These are phyloP conservation scores for Metschnikowia continentalis DNA, from an alignment of 805 yeast genomes.

Conservation along the genomic window DNA sequence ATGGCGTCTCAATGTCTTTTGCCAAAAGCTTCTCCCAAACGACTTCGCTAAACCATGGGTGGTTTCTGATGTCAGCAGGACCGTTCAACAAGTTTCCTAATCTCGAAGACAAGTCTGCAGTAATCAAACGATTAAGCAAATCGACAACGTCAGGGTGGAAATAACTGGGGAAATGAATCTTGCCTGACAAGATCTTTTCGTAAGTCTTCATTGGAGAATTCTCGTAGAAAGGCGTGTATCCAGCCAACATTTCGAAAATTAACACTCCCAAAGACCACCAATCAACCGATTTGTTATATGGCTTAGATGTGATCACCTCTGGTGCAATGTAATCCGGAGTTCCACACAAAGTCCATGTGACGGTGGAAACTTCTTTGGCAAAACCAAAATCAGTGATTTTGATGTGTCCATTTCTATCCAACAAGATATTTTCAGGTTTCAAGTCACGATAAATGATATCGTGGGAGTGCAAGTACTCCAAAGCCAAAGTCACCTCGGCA, in stretches of 20 bases:
- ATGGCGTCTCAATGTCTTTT: conserved; percentile 59
- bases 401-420: conserved; percentile 58
- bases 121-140: conserved; percentile 47
- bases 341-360: conserved; percentile 60
- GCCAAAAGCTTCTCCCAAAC: conserved; percentile 55
- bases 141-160: conserved; percentile 53
- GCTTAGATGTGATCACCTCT: conserved; percentile 60
- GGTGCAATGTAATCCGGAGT: conserved; percentile 66
- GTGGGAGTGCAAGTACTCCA: conserved; percentile 56
- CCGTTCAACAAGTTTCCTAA: conserved; percentile 58
- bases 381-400: conserved; percentile 61
- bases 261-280: conserved; percentile 65
- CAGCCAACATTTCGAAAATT: conserved; percentile 59
- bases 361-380: conserved; percentile 57
- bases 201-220: conserved; percentile 62
- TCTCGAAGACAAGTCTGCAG: conserved; percentile 51
- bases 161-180: conserved; percentile 49
- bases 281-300: conserved; percentile 59
- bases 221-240: conserved; percentile 60
- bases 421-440: conserved; percentile 56
- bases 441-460: conserved; percentile 58
- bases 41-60: conserved; percentile 58
- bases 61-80: conserved; percentile 52
- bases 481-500: conserved; percentile 56
- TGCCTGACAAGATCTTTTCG: conserved; percentile 54